These are phyloP conservation scores for Batkoa obscura DNA, from an alignment of 371 early-diverging fungal genomes.

Conservation along the genomic window DNA sequence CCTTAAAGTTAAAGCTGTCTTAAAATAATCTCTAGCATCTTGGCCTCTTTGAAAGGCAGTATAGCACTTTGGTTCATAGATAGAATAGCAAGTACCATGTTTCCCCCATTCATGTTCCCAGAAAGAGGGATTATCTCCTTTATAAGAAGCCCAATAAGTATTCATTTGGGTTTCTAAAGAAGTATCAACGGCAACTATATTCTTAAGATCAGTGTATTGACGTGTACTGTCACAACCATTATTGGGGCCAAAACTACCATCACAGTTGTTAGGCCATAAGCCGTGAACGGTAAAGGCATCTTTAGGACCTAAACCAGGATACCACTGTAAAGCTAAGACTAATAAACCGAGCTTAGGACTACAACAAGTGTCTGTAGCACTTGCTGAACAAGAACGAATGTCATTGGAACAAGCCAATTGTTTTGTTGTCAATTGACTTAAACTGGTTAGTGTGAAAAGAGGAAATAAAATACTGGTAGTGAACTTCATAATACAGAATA, in stretches of 20 bases:
- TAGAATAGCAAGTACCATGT: conserved; percentile 59
- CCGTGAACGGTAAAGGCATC: conserved; percentile 50
- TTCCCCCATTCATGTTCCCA: conserved; percentile 55
- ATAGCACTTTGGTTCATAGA: conserved; percentile 36
- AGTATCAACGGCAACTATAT: conserved; percentile 14
- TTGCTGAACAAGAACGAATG: conserved; percentile 7
- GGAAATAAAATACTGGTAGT: too few relatives aligned
- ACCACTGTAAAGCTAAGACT: conserved; percentile 29
- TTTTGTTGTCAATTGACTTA: too few relatives aligned
- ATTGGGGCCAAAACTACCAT: conserved; percentile 30
- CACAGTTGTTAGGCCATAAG: conserved; percentile 59
- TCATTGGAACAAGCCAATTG: not conserved
- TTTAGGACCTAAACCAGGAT: conserved; percentile 21
- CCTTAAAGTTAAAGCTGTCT: conserved; percentile 24
- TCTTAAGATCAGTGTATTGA: conserved; percentile 22
- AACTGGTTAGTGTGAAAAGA: too few relatives aligned
- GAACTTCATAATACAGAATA: too few relatives aligned
- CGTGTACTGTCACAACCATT: conserved; percentile 45
- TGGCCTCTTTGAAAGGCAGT: conserved; percentile 15
- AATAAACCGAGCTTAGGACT: conserved; percentile 37
- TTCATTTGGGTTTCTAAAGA: conserved; percentile 30
- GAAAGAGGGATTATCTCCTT: conserved; percentile 22
- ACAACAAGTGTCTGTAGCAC: conserved; percentile 29
- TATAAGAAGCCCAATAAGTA: conserved; percentile 56
- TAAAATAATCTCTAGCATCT: conserved; percentile 37